Conservation (phyloP, 495 filamentous ascomycete genomes). For the Penicillium riverlandense region DNA sequence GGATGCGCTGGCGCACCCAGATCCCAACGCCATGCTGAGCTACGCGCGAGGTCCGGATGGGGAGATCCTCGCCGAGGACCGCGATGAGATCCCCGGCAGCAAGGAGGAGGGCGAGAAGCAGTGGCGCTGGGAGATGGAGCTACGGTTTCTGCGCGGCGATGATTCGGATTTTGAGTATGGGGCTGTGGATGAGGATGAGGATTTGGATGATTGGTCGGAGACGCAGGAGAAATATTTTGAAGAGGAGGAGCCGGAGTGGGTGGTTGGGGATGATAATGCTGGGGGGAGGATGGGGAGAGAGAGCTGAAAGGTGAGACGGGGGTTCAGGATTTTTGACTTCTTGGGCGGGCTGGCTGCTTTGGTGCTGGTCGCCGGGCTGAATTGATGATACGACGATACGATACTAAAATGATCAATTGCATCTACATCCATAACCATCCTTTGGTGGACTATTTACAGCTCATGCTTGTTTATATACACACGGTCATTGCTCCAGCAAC, state of each 20-base stretch:
- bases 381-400: no score
- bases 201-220: conserved; percentile 55
- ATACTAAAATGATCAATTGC: no score
- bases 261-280: conserved; percentile 32
- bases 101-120: conserved; percentile 58
- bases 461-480: background rate
- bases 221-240: conserved; percentile 71
- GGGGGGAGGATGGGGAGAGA: conserved; percentile 25
- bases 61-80: conserved; percentile 50
- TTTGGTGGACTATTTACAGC: background rate
- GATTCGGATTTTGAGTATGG: conserved; percentile 74
- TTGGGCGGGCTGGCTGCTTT: background rate
- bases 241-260: conserved; percentile 63
- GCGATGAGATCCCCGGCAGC: conserved; percentile 47
- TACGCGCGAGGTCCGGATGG: conserved; percentile 43
- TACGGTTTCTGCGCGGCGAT: conserved; percentile 62
- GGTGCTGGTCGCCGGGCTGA: background rate
- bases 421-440: no score
- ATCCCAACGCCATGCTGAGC: conserved; percentile 42
- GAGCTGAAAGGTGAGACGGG: conserved; percentile 63
- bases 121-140: conserved; percentile 62
- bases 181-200: conserved; percentile 60
- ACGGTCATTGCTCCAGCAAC: conserved; percentile 18
- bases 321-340: conserved; percentile 66
- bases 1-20: conserved; percentile 50